These are phyloP conservation scores for Rhizophagus clarus DNA, from an alignment of 192 early-diverging fungal genomes.

Conservation along the genomic window DNA sequence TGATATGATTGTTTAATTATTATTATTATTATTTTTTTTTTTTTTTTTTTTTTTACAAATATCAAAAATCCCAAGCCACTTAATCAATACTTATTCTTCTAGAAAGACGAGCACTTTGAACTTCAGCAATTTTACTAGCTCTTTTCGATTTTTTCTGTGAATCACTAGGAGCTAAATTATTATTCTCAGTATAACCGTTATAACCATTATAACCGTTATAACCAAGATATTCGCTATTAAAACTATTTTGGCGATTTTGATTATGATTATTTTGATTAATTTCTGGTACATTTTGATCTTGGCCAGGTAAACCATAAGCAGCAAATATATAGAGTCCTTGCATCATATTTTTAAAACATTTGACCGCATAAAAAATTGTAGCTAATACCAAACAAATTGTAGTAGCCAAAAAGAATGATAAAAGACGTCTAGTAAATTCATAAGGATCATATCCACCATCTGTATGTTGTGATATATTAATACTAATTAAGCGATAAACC, in stretches of 20 bases:
- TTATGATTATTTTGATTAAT: neutral
- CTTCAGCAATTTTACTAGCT: neutral
- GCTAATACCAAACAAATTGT: neutral
- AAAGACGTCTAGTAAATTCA: slow-evolving; percentile 2
- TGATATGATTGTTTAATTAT: too few relatives aligned
- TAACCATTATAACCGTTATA: neutral
- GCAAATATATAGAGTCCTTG: neutral
- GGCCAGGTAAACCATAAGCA: neutral
- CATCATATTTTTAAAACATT: slow-evolving; percentile 7
- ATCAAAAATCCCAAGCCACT: too few relatives aligned
- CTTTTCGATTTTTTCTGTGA: neutral
- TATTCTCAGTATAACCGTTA: too few relatives aligned
- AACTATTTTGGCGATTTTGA: neutral
- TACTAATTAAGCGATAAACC: neutral
- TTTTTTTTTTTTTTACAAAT: too few relatives aligned
- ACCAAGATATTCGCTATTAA: neutral
- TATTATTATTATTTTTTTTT: too few relatives aligned
- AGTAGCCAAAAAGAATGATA: neutral
- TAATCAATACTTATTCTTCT: neutral
- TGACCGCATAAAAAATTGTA: neutral
- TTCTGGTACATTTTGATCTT: neutral
- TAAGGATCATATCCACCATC: neutral
- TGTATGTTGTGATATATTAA: neutral
- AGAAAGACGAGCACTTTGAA: neutral
- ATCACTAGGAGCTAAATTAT: neutral